A percentile compares a stretch with the other conserved stretches of the same genome.
phyloP scores from a whole-genome alignment of 345 rosid species.

The Syzygium oleosum region DNA sequence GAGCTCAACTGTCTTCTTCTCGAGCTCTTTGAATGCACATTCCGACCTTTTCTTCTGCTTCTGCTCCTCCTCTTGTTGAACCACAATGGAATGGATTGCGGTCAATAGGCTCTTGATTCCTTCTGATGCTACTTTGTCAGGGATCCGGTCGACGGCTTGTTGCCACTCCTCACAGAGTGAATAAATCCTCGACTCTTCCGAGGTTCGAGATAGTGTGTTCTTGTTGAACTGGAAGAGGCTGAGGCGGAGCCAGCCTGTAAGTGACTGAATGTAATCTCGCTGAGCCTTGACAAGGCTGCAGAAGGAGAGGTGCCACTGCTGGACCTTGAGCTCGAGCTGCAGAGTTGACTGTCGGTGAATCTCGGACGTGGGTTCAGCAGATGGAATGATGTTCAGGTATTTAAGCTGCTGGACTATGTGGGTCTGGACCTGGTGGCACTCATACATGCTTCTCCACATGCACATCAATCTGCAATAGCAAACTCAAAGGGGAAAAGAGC shows the following conservation, averaged over 20 bases:
- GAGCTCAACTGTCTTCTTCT: constrained; percentile 57
- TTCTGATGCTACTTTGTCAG: constrained; percentile 97
- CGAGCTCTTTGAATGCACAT: constrained; percentile 49
- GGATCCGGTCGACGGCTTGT: constrained; percentile 71
- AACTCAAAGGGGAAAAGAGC: not conserved
- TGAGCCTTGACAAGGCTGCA: constrained; percentile 73
- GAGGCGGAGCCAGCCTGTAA: constrained; percentile 90
- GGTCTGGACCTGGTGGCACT: constrained; percentile 93
- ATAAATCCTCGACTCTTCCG: constrained; percentile 70
- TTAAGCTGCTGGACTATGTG: constrained; percentile 97
- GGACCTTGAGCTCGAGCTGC: constrained; percentile 86
- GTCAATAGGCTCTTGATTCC: constrained; percentile 85
- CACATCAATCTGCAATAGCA: constrained; percentile 51
- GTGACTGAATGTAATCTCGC: constrained; percentile 77
- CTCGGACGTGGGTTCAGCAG: constrained; percentile 81
- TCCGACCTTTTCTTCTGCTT: constrained; percentile 85
- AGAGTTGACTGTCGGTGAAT: constrained; percentile 86
- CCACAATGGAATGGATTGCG: constrained; percentile 76
- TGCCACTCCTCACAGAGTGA: constrained; percentile 88
- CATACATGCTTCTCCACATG: constrained; percentile 99
- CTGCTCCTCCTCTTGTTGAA: constrained; percentile 76
- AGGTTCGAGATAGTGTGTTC: constrained; percentile 32
- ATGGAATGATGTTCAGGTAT: constrained; percentile 78
- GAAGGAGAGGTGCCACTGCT: constrained; percentile 91
- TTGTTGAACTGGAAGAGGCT: constrained; percentile 87